Evolutionary conservation across 2,329 filamentous ascomycete genomes (phyloP).

Genomic region (Dichotomopilus funicola): DNA sequence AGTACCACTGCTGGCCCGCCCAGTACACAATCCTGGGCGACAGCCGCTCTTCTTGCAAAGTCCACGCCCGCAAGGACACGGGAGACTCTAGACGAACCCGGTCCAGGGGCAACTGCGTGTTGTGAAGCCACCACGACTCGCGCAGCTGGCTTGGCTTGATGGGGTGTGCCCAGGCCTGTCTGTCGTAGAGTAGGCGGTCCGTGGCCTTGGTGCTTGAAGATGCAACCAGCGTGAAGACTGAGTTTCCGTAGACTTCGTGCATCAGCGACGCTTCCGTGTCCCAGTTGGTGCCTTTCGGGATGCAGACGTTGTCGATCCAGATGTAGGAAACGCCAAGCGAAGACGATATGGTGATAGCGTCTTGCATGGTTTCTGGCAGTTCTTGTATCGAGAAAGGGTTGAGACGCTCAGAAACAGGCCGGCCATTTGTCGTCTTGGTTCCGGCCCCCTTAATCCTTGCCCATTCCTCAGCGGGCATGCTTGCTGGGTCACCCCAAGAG

Average conservation of each 20-base stretch:
- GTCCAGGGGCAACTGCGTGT: constrained; percentile 18
- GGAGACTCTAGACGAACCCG: constrained; percentile 20
- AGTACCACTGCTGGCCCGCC: constrained; percentile 24
- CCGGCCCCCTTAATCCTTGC: constrained; percentile 22
- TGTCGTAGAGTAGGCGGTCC: constrained; percentile 17
- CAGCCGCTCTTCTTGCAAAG: constrained; percentile 24
- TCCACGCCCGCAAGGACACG: constrained; percentile 22
- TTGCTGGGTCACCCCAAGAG: constrained; percentile 24
- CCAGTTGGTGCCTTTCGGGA: constrained; percentile 26
- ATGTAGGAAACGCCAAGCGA: constrained; percentile 21
- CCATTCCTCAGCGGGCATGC: constrained; percentile 22
- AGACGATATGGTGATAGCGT: constrained; percentile 20
- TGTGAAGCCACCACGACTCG: constrained; percentile 21
- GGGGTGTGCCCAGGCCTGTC: constrained; percentile 22
- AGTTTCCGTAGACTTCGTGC: constrained; percentile 26
- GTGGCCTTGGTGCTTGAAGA: constrained; percentile 24
- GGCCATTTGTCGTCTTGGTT: constrained; percentile 21
- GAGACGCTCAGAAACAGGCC: constrained; percentile 21
- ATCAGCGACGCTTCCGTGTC: constrained; percentile 23
- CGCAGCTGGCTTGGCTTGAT: constrained; percentile 20
- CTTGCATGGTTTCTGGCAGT: constrained; percentile 23
- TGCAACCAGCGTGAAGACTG: constrained; percentile 23
- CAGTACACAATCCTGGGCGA: constrained; percentile 25
- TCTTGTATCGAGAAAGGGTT: constrained; percentile 15
- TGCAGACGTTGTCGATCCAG: constrained; percentile 26